Evolutionary conservation across 2,329 filamentous ascomycete genomes (phyloP).

Genomic region (Cordyceps militaris): DNA sequence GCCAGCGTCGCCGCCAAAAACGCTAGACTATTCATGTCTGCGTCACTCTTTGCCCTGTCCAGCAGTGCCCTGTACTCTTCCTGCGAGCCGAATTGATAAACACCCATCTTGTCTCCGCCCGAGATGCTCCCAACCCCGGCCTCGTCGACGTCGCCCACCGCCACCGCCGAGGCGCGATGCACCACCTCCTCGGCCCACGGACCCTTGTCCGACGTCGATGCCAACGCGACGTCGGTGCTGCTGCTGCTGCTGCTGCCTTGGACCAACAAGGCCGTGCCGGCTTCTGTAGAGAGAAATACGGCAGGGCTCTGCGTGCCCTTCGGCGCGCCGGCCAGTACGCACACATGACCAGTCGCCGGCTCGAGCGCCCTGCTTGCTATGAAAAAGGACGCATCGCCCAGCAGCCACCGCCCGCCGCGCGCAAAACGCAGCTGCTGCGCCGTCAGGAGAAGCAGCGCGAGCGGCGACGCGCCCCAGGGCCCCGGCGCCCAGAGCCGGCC

Average conservation of each 20-base stretch:
- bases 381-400: not conserved
- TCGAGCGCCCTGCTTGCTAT: not conserved
- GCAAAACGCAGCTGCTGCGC: slow-evolving; percentile 1
- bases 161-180: not conserved
- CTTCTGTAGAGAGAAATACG: not conserved
- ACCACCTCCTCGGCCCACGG: not conserved
- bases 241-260: no score
- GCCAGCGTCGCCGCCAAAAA: slow-evolving; percentile 7
- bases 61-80: slow-evolving; percentile 1
- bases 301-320: no score
- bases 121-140: not conserved
- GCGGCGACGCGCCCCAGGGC: slow-evolving; percentile 4
- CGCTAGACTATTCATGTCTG: slow-evolving; percentile 9
- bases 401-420: not conserved
- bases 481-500: not conserved
- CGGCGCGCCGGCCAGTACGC: not conserved
- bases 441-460: not conserved
- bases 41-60: not conserved
- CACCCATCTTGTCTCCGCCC: not conserved
- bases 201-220: not conserved
- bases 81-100: not conserved
- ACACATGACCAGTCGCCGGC: not conserved
- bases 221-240: not conserved
- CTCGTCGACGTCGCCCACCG: not conserved
- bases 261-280: not conserved